Evolutionary conservation across 345 rosid genomes (phyloP), one percentile per base, ranked within the genome.

Genomic region (Viola odorata): DNA sequence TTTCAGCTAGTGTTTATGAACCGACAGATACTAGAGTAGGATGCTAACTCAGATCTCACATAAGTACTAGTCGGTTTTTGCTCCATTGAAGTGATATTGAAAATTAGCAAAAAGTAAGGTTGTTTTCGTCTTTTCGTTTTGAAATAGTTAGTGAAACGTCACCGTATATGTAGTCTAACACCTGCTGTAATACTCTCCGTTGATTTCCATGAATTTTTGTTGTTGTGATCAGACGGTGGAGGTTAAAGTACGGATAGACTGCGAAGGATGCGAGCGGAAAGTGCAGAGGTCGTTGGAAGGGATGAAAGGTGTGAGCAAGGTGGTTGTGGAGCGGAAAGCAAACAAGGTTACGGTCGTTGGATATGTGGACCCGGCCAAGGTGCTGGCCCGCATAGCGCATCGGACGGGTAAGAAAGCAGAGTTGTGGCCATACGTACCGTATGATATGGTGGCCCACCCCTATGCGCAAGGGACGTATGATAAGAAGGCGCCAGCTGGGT

Each of bases 261-360:
- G 99, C 62, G 97, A 94, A 69, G 99, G 99, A 59, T 94, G 99
- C 63, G 99, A 94, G 75, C 77, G 95, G 56, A 88, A 86, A 50
- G 97, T 94, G 72, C 86, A 80, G 65, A 78, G 76, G 11, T 78
- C 96, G 0, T 73, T 88, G 55, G 96, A 90, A 62, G 97, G 96
- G 12, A 90, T 90, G 96, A 90, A 79, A 70, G 97, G 99, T 0
- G 92, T 90, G 57, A 74, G 80, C 61, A 80, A 86, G 16, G 90
- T 94, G 56, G 78, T 75, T 59, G 91, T 94, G 23, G 97, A 94
- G 15, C 84, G 89, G 4, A 85, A 85, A 55, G 88, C 92, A 40
- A 85, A 72, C 75, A 94, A 90, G 74, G 82, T 94, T 41, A 90
- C 99, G 0, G 99, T 94, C 40, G 77, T 76, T 3, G 99, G 97